Conservation (phyloP, 106 monocot genomes). For the Dioscorea alata region DNA sequence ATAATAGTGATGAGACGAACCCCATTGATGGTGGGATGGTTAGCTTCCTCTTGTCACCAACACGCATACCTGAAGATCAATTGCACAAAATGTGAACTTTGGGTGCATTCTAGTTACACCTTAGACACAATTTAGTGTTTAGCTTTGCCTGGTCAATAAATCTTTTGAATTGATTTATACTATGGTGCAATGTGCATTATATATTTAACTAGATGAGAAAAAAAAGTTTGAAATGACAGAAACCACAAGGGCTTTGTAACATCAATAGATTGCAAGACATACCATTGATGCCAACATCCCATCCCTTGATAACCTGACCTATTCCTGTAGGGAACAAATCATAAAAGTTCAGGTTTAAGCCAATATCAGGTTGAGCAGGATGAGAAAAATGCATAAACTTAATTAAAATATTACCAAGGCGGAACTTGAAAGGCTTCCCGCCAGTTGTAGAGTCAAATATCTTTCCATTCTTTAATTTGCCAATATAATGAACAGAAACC, state of each 20-base stretch:
- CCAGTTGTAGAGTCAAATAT: slow-evolving; percentile 79
- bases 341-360: neutral
- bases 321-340: slow-evolving; percentile 44
- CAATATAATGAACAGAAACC: slow-evolving; percentile 83
- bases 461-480: slow-evolving; percentile 79
- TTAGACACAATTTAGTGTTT: too few species aligned
- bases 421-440: slow-evolving; percentile 65
- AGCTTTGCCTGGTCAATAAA: too few species aligned
- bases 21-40: slow-evolving; percentile 82
- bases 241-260: neutral
- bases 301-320: slow-evolving; percentile 89
- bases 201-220: neutral
- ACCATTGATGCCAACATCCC: slow-evolving; percentile 90
- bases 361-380: neutral
- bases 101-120: too few species aligned
- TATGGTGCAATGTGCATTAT: neutral
- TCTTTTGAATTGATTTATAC: too few species aligned
- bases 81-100: neutral
- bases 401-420: slow-evolving; percentile 55
- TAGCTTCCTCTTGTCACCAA: slow-evolving; percentile 91
- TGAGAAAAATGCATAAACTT: neutral
- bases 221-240: neutral
- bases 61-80: slow-evolving; percentile 66
- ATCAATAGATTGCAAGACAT: neutral
- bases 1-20: slow-evolving; percentile 20